Evolutionary conservation across 768 basidiomycete species (phyloP).

Genomic region (Sporobolomyces roseus): DNA sequence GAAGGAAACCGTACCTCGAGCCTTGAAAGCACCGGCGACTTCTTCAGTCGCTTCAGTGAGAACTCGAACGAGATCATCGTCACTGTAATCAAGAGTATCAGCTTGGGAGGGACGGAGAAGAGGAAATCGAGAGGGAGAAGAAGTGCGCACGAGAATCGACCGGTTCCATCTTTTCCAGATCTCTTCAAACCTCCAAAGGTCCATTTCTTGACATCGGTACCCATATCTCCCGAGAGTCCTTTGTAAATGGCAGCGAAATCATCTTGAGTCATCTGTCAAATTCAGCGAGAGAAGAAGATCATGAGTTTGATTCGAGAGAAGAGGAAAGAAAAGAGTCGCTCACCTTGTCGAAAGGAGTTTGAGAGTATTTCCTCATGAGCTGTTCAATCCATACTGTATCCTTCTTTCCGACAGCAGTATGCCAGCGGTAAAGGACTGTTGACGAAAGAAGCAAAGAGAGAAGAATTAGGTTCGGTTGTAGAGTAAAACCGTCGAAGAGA

Average conservation of each 20-base stretch:
- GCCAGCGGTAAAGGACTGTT: slow-evolving; percentile 43
- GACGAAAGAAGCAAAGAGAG: background rate
- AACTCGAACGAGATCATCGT: slow-evolving; percentile 28
- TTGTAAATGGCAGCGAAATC: slow-evolving; percentile 11
- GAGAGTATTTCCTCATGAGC: slow-evolving; percentile 51
- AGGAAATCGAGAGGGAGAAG: background rate
- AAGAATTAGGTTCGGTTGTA: background rate
- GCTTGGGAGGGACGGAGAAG: background rate
- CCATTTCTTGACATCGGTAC: slow-evolving; percentile 14
- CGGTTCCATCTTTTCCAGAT: slow-evolving; percentile 10
- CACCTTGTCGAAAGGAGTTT: slow-evolving; percentile 19
- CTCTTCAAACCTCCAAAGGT: slow-evolving; percentile 21
- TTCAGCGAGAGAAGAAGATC: background rate
- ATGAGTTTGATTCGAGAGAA: background rate
- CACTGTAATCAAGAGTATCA: background rate
- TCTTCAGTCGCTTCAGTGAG: slow-evolving; percentile 26
- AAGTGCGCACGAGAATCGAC: slow-evolving; percentile 3
- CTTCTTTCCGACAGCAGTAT: slow-evolving; percentile 46
- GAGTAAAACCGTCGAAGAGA: too few relatives aligned
- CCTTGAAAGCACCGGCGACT: slow-evolving; percentile 34
- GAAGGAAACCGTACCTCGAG: slow-evolving; percentile 8
- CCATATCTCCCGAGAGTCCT: slow-evolving; percentile 2
- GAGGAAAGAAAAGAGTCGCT: background rate
- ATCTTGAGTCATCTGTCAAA: slow-evolving; percentile 12
- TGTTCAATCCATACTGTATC: slow-evolving; percentile 50